These are phyloP conservation scores for Backusella tarrabulga DNA, from an alignment of 192 early-diverging fungal species.

Conservation along the genomic window DNA sequence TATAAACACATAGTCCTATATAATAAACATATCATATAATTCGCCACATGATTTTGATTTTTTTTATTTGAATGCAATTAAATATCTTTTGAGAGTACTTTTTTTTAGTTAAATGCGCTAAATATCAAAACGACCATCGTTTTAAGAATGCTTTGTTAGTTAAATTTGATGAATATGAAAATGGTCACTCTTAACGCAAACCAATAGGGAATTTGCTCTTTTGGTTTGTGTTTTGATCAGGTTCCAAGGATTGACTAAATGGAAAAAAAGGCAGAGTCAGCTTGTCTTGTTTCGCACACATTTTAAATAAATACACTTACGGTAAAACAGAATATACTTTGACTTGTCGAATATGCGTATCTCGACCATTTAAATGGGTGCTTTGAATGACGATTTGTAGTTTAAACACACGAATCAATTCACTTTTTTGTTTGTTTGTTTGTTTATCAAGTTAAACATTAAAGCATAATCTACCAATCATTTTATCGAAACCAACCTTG, in stretches of 20 bases:
- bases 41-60: neutral
- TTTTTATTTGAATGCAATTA: too few species aligned
- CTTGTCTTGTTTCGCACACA: neutral
- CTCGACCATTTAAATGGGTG: conserved; percentile 82
- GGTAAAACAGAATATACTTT: conserved; percentile 58
- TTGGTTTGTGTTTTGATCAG: neutral
- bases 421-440: conserved; percentile 23
- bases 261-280: neutral
- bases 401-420: conserved; percentile 58
- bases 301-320: conserved; percentile 37
- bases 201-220: neutral
- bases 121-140: too few species aligned
- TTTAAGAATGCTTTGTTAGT: neutral
- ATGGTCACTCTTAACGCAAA: neutral
- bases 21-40: neutral
- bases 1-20: neutral
- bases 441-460: neutral
- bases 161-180: neutral
- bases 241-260: neutral
- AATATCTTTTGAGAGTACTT: too few species aligned
- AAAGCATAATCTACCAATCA: conserved; percentile 9
- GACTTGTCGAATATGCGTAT: conserved; percentile 78
- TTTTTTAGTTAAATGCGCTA: too few species aligned
- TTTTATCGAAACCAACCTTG: neutral
- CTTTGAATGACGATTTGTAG: conserved; percentile 68